Evolutionary conservation across 352 stramenopile species (phyloP), one percentile per base, ranked within the genome.

Genomic region (Achlya hypogyna): DNA sequence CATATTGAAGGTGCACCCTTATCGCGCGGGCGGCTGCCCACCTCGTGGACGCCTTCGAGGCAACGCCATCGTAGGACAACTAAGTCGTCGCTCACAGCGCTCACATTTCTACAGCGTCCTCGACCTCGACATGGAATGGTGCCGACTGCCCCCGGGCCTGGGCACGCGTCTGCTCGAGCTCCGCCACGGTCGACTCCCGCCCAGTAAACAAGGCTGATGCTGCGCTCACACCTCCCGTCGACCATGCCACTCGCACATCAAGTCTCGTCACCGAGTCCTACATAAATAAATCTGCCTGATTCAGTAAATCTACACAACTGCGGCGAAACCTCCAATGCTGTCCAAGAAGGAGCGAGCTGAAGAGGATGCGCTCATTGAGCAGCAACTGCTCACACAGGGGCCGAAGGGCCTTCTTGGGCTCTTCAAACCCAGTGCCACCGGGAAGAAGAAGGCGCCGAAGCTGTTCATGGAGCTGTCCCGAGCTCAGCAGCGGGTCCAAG

Each of bases 391-490:
- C 12, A 35, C 49, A 20, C 25, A 38, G 8, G 49, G 49, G 25
- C 49, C 49, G 2, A 56, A 56, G n/a, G 49, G 49, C 12, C 31
- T 56, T 9, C 31, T 56, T 16, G 49, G 10, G 4, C 25, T 56
- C 25, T 56, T 56, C 8, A 38, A 18, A 49, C 18, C 2, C 49
- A 20, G 31, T 38, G n/a, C 12, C 25, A n/a, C 14, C n/a, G 31
- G 31, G 49, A 56, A 56, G 8, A 56, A 56, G 49, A 45, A 45
- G 38, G 38, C 38, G 6, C 59, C 80, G 4, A 82, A 79, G 53
- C 68, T 92, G 35, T 92, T 92, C 53, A 87, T 92, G 79, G 74
- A 92, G 74, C 65, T 88, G 42, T 77, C 53, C 42, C 85, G 78
- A 74, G 74, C 75, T 20, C 80, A 88, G 66, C 79, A 89, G 63